Evolutionary conservation across 106 monocot species (phyloP).

Genomic region (Dendrobium chrysotoxum): DNA sequence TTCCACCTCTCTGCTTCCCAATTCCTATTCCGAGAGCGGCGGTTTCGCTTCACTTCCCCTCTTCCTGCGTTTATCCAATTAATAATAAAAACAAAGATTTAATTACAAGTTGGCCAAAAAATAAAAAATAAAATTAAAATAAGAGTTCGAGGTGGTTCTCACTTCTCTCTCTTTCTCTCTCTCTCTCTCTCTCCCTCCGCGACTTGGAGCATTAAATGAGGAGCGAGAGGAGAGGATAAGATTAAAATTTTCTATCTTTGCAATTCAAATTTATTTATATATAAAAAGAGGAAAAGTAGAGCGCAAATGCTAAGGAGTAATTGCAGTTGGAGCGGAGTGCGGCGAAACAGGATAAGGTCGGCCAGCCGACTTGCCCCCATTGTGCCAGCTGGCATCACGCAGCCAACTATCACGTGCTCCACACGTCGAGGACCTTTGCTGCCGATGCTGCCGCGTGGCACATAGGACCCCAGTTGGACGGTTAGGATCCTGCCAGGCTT

Average conservation of each 20-base stretch:
- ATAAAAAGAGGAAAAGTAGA: neutral
- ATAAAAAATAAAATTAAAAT: neutral
- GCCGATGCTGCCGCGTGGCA: neutral
- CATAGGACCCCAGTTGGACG: neutral
- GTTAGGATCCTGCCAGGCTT: neutral
- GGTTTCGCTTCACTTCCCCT: neutral
- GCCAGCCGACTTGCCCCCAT: slow-evolving; percentile 7
- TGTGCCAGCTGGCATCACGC: slow-evolving; percentile 5
- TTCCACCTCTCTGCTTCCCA: neutral
- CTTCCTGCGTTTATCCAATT: neutral
- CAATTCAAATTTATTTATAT: neutral
- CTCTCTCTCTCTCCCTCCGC: neutral
- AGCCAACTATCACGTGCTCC: slow-evolving; percentile 4
- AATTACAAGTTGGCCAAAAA: neutral
- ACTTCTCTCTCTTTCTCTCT: neutral
- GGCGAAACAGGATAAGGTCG: slow-evolving; percentile 9
- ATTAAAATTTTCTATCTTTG: neutral
- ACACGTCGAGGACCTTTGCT: neutral
- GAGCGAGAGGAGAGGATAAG: slow-evolving; percentile 1
- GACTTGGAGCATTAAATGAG: slow-evolving; percentile 2
- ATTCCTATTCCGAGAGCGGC: neutral
- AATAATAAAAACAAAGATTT: slow-evolving; percentile 1
- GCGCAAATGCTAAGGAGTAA: neutral
- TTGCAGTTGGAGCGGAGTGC: neutral
- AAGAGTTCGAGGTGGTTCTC: neutral